Evolutionary conservation across 352 stramenopile species (phyloP).

Genomic region (Pythium sp.): DNA sequence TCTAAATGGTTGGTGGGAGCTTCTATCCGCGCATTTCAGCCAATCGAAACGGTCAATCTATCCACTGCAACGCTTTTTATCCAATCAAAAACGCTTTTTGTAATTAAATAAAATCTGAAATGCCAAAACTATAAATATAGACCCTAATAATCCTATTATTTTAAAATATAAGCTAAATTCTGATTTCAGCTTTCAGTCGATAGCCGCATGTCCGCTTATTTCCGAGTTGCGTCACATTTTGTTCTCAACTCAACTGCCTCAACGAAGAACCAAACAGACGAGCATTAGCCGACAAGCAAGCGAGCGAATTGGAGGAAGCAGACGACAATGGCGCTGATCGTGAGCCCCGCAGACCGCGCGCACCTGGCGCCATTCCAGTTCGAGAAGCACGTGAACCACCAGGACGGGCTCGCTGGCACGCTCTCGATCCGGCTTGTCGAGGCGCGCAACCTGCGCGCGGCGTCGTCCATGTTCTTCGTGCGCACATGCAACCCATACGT

Average conservation of each 20-base stretch:
- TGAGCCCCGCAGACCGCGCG: slow-evolving; percentile 27
- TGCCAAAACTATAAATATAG: background rate
- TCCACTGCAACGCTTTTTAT: background rate
- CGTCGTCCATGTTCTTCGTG: slow-evolving; percentile 79
- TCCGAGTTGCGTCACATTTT: slow-evolving; percentile 3
- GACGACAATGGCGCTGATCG: slow-evolving; percentile 30
- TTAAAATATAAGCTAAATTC: background rate
- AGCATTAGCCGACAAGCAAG: background rate
- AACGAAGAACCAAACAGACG: slow-evolving; percentile 7
- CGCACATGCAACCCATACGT: slow-evolving; percentile 83
- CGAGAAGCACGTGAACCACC: slow-evolving; percentile 76
- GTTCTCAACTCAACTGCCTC: background rate
- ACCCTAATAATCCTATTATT: background rate
- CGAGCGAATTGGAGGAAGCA: background rate
- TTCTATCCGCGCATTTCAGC: slow-evolving; percentile 5
- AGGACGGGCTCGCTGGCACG: slow-evolving; percentile 68
- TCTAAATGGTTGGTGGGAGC: slow-evolving; percentile 16
- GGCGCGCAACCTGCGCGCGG: slow-evolving; percentile 64
- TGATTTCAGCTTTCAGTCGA: background rate
- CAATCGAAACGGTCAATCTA: background rate
- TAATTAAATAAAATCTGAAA: background rate
- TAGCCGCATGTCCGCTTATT: background rate
- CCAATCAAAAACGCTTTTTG: background rate
- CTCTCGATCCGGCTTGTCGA: slow-evolving; percentile 72
- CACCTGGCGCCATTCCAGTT: slow-evolving; percentile 63